phyloP scores from a whole-genome alignment of 2,329 filamentous ascomycete species.

The Aotearoamyces nothofagi region DNA sequence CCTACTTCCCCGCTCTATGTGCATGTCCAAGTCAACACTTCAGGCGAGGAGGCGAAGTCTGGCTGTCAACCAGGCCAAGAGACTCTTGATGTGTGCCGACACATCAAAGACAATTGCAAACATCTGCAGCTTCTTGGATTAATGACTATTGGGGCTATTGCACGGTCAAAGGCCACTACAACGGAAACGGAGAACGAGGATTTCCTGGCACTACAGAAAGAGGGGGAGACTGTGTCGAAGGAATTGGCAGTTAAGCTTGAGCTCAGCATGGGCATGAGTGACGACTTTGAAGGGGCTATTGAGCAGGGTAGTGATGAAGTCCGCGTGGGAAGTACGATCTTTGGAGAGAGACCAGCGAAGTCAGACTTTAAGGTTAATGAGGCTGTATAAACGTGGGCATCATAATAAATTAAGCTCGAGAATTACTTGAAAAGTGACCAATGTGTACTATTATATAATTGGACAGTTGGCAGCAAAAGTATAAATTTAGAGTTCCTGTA shows the following conservation, averaged over 20 bases:
- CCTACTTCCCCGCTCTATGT: conserved; percentile 30
- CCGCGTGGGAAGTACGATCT: conserved; percentile 84
- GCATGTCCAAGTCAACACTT: conserved; percentile 93
- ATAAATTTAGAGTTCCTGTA: too few relatives aligned
- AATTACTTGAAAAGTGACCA: too few relatives aligned
- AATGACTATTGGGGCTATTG: conserved; percentile 97
- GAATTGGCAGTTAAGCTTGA: conserved; percentile 53
- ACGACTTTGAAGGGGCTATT: conserved; percentile 86
- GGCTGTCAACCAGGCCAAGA: conserved; percentile 57
- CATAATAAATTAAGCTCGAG: too few relatives aligned
- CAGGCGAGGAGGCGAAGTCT: conserved; percentile 72
- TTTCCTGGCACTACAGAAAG: conserved; percentile 53
- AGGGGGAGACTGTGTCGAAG: conserved; percentile 52
- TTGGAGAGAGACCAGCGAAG: conserved; percentile 68
- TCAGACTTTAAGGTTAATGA: conserved; percentile 56
- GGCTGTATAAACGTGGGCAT: too few relatives aligned
- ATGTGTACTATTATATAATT: too few relatives aligned
- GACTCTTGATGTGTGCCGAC: conserved; percentile 47
- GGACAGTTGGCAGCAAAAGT: too few relatives aligned
- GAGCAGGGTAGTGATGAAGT: conserved; percentile 76
- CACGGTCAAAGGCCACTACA: conserved; percentile 59
- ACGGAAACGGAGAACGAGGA: conserved; percentile 82
- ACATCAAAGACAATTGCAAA: conserved; percentile 57
- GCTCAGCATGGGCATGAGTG: conserved; percentile 97
- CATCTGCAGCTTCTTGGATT: conserved; percentile 63